phyloP scores from a whole-genome alignment of 2,329 filamentous ascomycete genomes.

The Chaetomium sp. region DNA sequence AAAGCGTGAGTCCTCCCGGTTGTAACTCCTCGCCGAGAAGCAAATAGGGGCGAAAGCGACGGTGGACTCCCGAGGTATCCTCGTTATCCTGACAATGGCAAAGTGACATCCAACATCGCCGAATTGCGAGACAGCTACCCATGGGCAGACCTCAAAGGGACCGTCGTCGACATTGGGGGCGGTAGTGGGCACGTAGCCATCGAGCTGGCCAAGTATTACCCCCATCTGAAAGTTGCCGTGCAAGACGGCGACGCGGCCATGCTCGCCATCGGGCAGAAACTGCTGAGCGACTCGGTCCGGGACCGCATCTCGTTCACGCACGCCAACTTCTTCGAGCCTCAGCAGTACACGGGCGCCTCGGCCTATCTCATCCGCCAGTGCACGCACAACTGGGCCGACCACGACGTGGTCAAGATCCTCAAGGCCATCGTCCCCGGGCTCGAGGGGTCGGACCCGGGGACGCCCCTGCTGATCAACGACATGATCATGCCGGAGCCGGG shows the following conservation, averaged over 20 bases:
- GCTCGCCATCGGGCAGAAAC: neutral
- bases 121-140: neutral
- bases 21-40: neutral
- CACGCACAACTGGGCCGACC: neutral
- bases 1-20: neutral
- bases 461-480: neutral
- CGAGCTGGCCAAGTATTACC: neutral
- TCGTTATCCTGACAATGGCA: neutral
- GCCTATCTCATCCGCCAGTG: neutral
- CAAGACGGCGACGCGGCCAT: neutral
- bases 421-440: neutral
- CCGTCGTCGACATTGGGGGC: neutral
- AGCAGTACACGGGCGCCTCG: neutral
- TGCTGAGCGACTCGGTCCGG: neutral
- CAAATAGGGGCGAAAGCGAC: neutral
- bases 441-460: neutral
- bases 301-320: neutral
- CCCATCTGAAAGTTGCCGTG: neutral
- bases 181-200: neutral
- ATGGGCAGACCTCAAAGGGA: neutral
- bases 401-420: neutral
- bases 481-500: neutral
- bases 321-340: neutral
- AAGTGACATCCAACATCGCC: neutral
- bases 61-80: neutral